Conservation (phyloP, 345 rosid genomes). For the Camelina sativa region DNA sequence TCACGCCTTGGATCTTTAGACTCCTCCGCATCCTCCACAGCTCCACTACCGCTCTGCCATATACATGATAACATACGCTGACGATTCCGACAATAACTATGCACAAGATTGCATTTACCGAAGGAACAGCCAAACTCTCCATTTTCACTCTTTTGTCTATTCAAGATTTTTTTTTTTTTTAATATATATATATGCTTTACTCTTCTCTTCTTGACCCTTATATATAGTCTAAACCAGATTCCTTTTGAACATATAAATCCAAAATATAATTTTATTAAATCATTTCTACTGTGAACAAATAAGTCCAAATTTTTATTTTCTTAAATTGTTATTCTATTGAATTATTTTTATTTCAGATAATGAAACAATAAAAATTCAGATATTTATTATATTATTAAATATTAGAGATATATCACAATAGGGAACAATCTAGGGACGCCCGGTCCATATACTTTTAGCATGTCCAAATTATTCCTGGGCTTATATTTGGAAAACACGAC, state of each 20-base stretch:
- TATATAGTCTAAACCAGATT: neutral
- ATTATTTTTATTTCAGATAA: neutral
- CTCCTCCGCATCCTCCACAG: constrained; percentile 40
- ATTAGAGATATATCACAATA: too few species aligned
- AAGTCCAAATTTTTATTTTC: neutral
- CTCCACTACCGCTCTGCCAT: constrained; percentile 10
- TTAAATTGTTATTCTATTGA: too few species aligned
- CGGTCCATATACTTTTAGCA: neutral
- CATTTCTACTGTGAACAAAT: neutral
- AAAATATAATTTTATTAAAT: too few species aligned
- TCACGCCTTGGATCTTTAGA: constrained; percentile 61
- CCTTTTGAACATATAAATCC: too few species aligned
- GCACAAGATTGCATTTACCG: constrained; percentile 5
- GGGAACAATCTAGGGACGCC: too few species aligned
- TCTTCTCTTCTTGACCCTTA: neutral
- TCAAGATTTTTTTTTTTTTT: neutral
- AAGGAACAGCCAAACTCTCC: constrained; percentile 10
- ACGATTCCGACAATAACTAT: neutral
- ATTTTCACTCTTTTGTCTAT: constrained; percentile 1
- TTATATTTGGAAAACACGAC: neutral
- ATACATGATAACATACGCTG: neutral
- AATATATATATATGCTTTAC: neutral
- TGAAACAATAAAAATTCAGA: too few species aligned
- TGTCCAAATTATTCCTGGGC: neutral
- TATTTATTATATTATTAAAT: too few species aligned